Evolutionary conservation across 441 rosid species (phyloP).

Genomic region (Populus hybrid): DNA sequence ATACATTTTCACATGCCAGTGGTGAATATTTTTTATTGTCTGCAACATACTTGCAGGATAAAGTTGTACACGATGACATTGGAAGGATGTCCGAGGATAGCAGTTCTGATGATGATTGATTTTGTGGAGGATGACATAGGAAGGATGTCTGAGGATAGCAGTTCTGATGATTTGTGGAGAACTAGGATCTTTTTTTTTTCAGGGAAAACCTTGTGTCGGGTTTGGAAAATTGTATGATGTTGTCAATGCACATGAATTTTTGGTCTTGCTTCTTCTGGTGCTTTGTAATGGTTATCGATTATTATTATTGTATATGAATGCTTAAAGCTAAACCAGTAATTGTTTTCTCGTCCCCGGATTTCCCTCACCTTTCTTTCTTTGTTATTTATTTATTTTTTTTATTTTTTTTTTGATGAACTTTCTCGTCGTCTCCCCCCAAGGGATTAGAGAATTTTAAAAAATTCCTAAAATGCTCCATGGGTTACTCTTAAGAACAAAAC

Average conservation of each 20-base stretch:
- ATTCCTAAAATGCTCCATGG: too few species aligned
- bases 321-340: not conserved
- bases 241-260: not conserved
- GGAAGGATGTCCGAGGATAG: constrained; percentile 53
- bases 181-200: not conserved
- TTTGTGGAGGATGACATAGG: constrained; percentile 37
- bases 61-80: constrained; percentile 38
- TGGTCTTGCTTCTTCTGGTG: not conserved
- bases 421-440: too few species aligned
- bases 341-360: too few species aligned
- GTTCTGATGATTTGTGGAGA: constrained; percentile 45
- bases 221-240: not conserved
- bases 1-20: too few species aligned
- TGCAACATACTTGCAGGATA: constrained; percentile 42
- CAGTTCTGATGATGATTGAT: constrained; percentile 61
- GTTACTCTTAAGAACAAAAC: too few species aligned
- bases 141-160: constrained; percentile 50
- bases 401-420: too few species aligned
- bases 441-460: too few species aligned
- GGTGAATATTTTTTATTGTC: not conserved
- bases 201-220: not conserved
- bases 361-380: too few species aligned
- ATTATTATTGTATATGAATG: not conserved
- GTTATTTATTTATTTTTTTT: too few species aligned
- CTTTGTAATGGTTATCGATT: not conserved